Evolutionary conservation across 768 basidiomycete species (phyloP).

Genomic region (Mycena alexandri): DNA sequence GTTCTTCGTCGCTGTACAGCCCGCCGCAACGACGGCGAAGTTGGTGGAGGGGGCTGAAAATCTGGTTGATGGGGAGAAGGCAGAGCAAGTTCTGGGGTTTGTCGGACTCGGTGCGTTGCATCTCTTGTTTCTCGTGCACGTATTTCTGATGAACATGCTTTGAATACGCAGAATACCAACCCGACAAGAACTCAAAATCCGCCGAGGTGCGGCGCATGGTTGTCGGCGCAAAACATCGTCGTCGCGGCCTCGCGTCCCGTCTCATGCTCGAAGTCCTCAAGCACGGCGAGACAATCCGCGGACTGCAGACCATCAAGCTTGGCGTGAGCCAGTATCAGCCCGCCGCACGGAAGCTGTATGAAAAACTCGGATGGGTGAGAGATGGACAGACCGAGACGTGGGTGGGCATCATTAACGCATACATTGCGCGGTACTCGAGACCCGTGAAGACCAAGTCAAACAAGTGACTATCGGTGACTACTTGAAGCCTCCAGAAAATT

Average conservation of each 20-base stretch:
- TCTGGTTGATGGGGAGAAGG: not conserved
- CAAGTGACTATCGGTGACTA: no score
- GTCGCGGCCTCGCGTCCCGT: constrained; percentile 7
- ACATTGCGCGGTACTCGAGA: no score
- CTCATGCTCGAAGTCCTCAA: constrained; percentile 8
- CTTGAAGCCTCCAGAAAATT: no score
- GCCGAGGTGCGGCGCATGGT: constrained; percentile 26
- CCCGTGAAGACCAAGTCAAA: no score
- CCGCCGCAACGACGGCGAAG: not conserved
- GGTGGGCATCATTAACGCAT: no score
- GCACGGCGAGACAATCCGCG: constrained; percentile 11
- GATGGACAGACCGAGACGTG: no score
- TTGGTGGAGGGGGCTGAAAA: not conserved
- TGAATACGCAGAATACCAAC: not conserved
- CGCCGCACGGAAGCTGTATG: constrained; percentile 1
- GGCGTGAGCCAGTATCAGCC: constrained; percentile 13
- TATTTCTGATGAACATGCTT: not conserved
- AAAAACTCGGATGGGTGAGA: constrained; percentile 9
- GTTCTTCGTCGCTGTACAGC: constrained; percentile 22
- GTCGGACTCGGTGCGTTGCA: constrained; percentile 25
- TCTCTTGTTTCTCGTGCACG: not conserved
- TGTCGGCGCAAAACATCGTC: constrained; percentile 2
- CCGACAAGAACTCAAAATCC: constrained; percentile 1
- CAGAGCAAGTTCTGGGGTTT: constrained; percentile 20
- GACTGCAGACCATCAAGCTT: constrained; percentile 11